Percentiles rank a stretch among this genome's conserved stretches.
Conservation (phyloP, 1,284 basidiomycete genomes). For the Meira miltonrushii region DNA sequence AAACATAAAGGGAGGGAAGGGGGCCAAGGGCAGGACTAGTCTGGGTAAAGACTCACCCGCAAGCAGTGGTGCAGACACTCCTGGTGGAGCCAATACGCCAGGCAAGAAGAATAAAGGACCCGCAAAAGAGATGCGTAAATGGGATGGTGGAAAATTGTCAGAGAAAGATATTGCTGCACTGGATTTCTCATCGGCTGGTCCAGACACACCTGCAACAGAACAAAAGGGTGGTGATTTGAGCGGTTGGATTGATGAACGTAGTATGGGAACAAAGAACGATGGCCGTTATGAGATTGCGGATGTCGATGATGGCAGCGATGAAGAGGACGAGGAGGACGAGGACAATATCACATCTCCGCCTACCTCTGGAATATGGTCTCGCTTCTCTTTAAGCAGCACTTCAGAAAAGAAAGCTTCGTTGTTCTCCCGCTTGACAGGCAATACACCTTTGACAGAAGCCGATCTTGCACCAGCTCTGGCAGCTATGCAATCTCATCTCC, state of each 20-base stretch:
- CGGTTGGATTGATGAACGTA: slow-evolving; percentile 68
- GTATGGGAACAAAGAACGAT: slow-evolving; percentile 70
- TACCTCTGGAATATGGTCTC: slow-evolving; percentile 59
- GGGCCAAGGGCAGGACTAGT: slow-evolving; percentile 56
- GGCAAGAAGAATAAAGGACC: slow-evolving; percentile 58
- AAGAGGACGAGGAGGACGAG: slow-evolving; percentile 58
- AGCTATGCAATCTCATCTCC: slow-evolving; percentile 93
- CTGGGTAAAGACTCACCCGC: slow-evolving; percentile 28
- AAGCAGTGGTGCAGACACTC: slow-evolving; percentile 16
- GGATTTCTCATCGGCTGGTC: slow-evolving; percentile 62
- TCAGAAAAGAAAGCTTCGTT: slow-evolving; percentile 9
- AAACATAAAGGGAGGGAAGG: slow-evolving; percentile 58
- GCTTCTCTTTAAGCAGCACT: slow-evolving; percentile 55
- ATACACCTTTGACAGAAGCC: slow-evolving; percentile 67
- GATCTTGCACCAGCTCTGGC: slow-evolving; percentile 83
- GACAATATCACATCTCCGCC: slow-evolving; percentile 25
- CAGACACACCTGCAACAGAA: slow-evolving; percentile 17
- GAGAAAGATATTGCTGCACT: slow-evolving; percentile 76
- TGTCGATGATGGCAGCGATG: slow-evolving; percentile 57
- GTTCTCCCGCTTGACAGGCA: slow-evolving; percentile 62
- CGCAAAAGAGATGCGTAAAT: slow-evolving; percentile 79
- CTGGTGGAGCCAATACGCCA: slow-evolving; percentile 20
- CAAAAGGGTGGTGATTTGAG: slow-evolving; percentile 59
- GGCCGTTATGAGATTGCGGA: slow-evolving; percentile 92
- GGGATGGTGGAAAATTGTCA: slow-evolving; percentile 67